These are phyloP conservation scores for Talaromyces stipitatus DNA, from an alignment of 495 filamentous ascomycete species.

Conservation along the genomic window DNA sequence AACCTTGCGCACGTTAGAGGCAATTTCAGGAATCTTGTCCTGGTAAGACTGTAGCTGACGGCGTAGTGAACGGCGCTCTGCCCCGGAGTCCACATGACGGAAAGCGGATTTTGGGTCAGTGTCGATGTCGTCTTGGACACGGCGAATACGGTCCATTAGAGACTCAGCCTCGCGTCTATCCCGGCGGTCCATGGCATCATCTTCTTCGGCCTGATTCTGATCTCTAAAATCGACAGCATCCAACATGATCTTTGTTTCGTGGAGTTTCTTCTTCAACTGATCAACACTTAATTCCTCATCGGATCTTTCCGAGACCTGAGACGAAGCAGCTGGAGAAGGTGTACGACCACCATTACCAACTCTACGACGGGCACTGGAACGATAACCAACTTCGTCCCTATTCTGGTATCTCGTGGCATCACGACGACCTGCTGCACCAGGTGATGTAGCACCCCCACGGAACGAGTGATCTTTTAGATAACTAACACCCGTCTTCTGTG, in stretches of 20 bases:
- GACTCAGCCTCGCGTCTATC: conserved; percentile 92
- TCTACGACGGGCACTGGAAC: conserved; percentile 85
- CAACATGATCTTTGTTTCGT: conserved; percentile 90
- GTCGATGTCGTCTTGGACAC: conserved; percentile 97
- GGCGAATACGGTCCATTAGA: conserved; percentile 82
- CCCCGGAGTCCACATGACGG: conserved; percentile 68
- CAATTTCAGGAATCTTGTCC: conserved; percentile 85
- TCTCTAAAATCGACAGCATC: conserved; percentile 97
- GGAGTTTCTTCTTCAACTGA: conserved; percentile 86
- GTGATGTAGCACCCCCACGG: conserved; percentile 43
- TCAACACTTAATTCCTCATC: conserved; percentile 79
- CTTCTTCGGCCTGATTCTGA: conserved; percentile 80
- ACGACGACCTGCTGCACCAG: conserved; percentile 52
- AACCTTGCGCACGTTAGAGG: conserved; percentile 81
- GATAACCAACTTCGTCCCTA: conserved; percentile 83
- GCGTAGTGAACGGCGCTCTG: conserved; percentile 76
- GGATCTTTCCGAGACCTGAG: conserved; percentile 60
- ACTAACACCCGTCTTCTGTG: conserved; percentile 95
- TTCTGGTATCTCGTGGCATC: conserved; percentile 97
- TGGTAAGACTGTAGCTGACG: conserved; percentile 82
- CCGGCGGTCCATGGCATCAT: conserved; percentile 82
- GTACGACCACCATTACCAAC: conserved; percentile 65
- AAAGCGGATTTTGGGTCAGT: conserved; percentile 73
- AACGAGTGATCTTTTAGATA: conserved; percentile 97
- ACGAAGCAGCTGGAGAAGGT: conserved; percentile 63